phyloP scores from a whole-genome alignment of 345 rosid species.

The Hibiscus mutabilis region DNA sequence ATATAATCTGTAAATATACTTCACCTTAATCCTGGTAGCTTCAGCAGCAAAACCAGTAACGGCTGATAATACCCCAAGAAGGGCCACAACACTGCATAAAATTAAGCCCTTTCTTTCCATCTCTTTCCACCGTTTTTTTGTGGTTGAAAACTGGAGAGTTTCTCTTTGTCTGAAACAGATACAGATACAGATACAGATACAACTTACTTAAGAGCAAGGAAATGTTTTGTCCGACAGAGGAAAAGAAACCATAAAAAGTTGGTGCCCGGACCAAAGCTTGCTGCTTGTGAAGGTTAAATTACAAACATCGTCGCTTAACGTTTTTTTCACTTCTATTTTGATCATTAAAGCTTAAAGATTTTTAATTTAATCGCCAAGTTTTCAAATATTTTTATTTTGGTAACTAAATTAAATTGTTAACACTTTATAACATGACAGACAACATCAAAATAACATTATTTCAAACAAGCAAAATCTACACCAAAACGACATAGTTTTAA shows the following conservation, averaged over 20 bases:
- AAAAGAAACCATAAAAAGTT: background rate
- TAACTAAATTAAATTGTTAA: no score
- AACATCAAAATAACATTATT: no score
- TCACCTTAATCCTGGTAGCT: conserved; percentile 81
- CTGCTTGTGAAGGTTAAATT: no score
- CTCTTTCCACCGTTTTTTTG: background rate
- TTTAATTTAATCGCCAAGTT: no score
- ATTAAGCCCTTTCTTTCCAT: conserved; percentile 51
- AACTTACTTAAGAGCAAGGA: background rate
- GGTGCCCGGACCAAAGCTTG: no score
- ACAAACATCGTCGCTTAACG: no score
- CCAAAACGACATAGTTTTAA: no score
- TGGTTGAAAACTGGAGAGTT: background rate
- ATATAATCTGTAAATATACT: background rate
- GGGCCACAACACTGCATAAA: conserved; percentile 44
- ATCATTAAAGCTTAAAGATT: no score
- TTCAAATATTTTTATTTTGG: no score
- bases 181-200: background rate
- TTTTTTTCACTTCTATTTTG: no score
- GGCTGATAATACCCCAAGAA: conserved; percentile 67
- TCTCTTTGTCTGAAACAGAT: background rate
- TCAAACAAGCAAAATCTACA: no score
- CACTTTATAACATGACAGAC: no score
- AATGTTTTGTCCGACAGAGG: background rate
- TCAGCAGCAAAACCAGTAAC: conserved; percentile 89